Conservation (phyloP, 345 rosid species). For the Ceriops decandra region DNA sequence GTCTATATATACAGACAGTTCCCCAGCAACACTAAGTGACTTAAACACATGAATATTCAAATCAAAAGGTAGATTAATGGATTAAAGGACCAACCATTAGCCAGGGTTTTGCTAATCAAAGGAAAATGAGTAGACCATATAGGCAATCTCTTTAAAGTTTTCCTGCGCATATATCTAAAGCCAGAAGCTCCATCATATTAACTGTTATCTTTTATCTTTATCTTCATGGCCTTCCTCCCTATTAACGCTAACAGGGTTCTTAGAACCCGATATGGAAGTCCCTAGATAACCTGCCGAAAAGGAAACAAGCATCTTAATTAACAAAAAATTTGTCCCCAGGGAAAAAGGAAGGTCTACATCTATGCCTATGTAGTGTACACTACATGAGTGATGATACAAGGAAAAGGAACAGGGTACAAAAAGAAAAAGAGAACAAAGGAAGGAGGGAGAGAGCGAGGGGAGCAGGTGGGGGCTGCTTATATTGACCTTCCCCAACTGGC, state of each 20-base stretch:
- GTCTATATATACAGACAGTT: not conserved
- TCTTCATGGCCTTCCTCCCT: no score
- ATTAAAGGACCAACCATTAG: no score
- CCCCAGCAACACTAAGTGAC: no score
- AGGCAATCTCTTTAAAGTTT: no score
- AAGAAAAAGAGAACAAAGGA: not conserved
- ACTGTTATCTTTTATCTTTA: no score
- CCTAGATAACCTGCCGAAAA: not conserved
- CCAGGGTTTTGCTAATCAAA: no score
- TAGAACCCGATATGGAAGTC: not conserved
- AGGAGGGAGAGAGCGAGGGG: not conserved
- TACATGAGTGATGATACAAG: constrained; percentile 3
- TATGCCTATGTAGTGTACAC: not conserved
- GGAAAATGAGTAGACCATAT: no score
- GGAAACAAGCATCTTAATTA: not conserved
- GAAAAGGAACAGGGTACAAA: not conserved
- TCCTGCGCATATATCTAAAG: no score
- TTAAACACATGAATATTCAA: no score
- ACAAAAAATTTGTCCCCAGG: not conserved
- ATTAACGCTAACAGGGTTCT: not conserved
- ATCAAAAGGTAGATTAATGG: no score
- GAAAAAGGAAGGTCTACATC: constrained; percentile 11
- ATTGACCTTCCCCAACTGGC: constrained; percentile 26
- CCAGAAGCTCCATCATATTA: no score
- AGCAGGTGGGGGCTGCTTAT: not conserved